Base-by-base conservation (phyloP, 306 rosid species). In the Fragaria iinumae region DNA sequence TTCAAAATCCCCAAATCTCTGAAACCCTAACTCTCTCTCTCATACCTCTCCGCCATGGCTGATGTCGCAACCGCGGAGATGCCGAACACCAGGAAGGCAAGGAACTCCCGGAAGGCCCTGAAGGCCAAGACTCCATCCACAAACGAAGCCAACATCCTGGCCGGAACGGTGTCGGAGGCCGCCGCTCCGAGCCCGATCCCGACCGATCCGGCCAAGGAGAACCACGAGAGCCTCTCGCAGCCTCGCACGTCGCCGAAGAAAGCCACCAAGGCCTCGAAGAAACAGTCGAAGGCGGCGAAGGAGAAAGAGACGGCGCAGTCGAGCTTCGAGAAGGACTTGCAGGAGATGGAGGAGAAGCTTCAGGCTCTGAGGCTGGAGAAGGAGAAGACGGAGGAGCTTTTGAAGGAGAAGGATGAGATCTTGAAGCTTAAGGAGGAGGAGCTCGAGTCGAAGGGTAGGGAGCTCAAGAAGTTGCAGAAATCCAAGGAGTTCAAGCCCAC, bases 401-500 rank as follows among this genome's bases (percentile, higher is more conserved):
- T 95, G 85, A 95, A 88, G 83, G 88, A 73, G 29, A 92, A 89
- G 53, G 97, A 95, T 8, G 92, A 92, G 82, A 87, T 83, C 29
- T 75, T 95, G 76, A 92, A 84, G 81, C 85, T 62, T 66, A 92
- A 83, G 85, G 97, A 90, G n/a, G 88, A 90, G 49, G 95, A 93
- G 83, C 91, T 93, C 2, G 83, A 81, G 44, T 83, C 47, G 8
- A 86, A 88, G n/a, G 93, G 85, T 8, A 55, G 76, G 5, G 83
- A 86, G 80, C 74, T 95, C 66, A 95, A 88, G 80, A 92, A 92
- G 72, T 64, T 92, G 87, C 97, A 89, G 78, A 95, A 95, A 66
- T 50, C 86, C 80, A 92, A 95, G 87, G 97, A 92, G 83, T 95
- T 95, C 82, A 95, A 92, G 80, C 98, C 98, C 69, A 88, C 80